Base-by-base conservation (phyloP, 2,329 filamentous ascomycete species). In the Colletotrichum ledebouriae region DNA sequence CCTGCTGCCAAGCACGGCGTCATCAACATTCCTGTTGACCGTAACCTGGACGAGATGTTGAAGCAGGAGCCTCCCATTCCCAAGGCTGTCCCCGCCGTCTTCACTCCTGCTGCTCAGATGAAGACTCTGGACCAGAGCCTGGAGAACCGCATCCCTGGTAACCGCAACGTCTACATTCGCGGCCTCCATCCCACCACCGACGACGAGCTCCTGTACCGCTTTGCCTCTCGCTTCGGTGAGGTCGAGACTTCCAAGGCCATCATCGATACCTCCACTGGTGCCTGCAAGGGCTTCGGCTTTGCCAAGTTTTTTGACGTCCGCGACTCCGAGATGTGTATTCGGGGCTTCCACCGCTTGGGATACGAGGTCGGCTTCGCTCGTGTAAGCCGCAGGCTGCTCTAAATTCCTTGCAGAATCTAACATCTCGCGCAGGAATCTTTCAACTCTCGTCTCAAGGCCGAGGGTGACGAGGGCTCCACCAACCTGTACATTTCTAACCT, bases 211-310 rank as follows among this genome's bases (percentile, higher is more conserved):
- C 84, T 99, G 17, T 87, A 92, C 74, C 85, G 86, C 49, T 98
- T 96, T 81, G 92, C 95, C 49, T 86, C 89, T 73, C 92, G 95
- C 58, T 99, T 98, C 76, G 97, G 96, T 47, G 90, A 92, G 69
- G 96, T 99, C 66, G 94, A 97, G 82, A 97, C 94, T 72, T 98
- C 94, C 76, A 99, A 99, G 85, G 96, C 97, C 13, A 99, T 99
- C 81, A 97, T 99, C 76, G 97, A 99, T 81, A 91, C 94, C 59
- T 90, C 92, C 73, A 97, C 94, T 56, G 93, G 94, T 69, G 91
- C 94, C 71, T 99, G 96, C 88, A 99, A 99, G 83, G 96, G 96
- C 13, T 99, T 98, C 77, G 96, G 96, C 5, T 99, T 99, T 78
- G 95, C 97, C 79, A 97, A 98, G 80, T 99, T 97, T 79, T 92